phyloP scores from a whole-genome alignment of 805 yeast genomes.

The Diddensiella santjacobensis region DNA sequence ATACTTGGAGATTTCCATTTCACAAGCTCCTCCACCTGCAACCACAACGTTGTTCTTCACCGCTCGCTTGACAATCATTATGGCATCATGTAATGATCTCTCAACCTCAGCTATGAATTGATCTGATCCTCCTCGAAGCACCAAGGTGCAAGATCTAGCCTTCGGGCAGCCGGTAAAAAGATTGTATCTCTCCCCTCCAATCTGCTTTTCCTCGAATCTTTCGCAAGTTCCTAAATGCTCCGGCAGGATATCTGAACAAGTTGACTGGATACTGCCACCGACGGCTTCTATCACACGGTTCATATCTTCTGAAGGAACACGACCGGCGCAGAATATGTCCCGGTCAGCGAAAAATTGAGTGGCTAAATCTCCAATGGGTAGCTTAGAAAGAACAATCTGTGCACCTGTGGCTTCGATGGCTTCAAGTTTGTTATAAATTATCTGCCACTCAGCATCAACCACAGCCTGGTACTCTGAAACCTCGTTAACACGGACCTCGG shows the following conservation, averaged over 20 bases:
- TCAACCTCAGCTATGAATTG: constrained; percentile 98
- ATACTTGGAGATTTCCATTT: constrained; percentile 90
- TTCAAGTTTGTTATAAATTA: constrained; percentile 80
- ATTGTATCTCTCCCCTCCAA: constrained; percentile 94
- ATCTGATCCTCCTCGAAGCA: constrained; percentile 96
- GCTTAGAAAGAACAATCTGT: constrained; percentile 83
- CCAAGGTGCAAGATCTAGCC: constrained; percentile 88
- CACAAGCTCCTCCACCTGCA: constrained; percentile 99
- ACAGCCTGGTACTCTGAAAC: constrained; percentile 92
- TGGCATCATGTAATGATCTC: constrained; percentile 95
- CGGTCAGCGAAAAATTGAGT: constrained; percentile 98
- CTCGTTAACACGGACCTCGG: constrained; percentile 93
- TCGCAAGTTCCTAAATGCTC: constrained; percentile 83
- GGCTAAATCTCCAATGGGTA: constrained; percentile 98
- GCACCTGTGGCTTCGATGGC: constrained; percentile 84
- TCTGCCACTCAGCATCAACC: constrained; percentile 99
- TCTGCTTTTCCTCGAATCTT: constrained; percentile 85
- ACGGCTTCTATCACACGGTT: constrained; percentile 89
- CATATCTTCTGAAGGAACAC: constrained; percentile 86
- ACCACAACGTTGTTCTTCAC: constrained; percentile 81
- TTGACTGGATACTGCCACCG: constrained; percentile 83
- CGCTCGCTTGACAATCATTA: constrained; percentile 96
- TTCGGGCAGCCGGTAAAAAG: constrained; percentile 88
- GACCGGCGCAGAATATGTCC: constrained; percentile 94
- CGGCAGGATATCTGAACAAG: constrained; percentile 55